Evolutionary conservation across 176 grass and related monocot species (phyloP).

Genomic region (Metroxylon sagu): DNA sequence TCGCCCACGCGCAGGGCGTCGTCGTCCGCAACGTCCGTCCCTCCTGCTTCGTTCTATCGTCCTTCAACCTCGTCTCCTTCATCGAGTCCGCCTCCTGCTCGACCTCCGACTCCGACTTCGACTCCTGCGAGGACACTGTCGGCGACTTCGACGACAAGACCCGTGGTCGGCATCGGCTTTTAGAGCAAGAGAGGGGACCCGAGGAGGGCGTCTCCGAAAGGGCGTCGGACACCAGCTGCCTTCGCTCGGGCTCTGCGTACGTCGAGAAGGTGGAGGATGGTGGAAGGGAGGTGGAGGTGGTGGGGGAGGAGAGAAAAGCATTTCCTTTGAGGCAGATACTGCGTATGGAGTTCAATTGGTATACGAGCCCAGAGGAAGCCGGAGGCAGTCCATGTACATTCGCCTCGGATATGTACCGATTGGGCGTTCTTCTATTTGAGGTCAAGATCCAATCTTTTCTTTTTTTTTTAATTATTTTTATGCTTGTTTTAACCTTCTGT

Average conservation of each 20-base stretch:
- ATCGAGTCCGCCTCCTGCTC: slow-evolving; percentile 88
- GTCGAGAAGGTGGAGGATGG: not conserved
- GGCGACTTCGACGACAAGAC: slow-evolving; percentile 1
- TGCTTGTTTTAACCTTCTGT: slow-evolving; percentile 1
- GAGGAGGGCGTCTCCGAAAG: not conserved
- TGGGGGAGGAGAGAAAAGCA: slow-evolving; percentile 23
- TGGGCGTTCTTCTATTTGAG: slow-evolving; percentile 94
- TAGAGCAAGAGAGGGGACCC: not conserved
- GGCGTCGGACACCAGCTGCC: not conserved
- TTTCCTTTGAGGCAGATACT: slow-evolving; percentile 83
- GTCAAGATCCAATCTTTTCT: slow-evolving; percentile 19
- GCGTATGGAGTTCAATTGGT: slow-evolving; percentile 79
- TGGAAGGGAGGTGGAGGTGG: slow-evolving; percentile 4
- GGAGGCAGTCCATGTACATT: slow-evolving; percentile 37
- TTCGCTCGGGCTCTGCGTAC: not conserved
- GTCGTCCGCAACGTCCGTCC: slow-evolving; percentile 74
- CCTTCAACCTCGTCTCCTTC: slow-evolving; percentile 79
- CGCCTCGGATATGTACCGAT: slow-evolving; percentile 86
- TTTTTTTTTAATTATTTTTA: not conserved
- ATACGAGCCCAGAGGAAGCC: slow-evolving; percentile 83
- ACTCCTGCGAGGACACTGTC: slow-evolving; percentile 37
- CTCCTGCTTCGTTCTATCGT: slow-evolving; percentile 86
- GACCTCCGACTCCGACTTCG: slow-evolving; percentile 57
- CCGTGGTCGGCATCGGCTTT: not conserved
- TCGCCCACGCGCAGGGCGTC: slow-evolving; percentile 83